Evolutionary conservation across 2,329 filamentous ascomycete genomes (phyloP).

Genomic region (Tolypocladium tropicale): DNA sequence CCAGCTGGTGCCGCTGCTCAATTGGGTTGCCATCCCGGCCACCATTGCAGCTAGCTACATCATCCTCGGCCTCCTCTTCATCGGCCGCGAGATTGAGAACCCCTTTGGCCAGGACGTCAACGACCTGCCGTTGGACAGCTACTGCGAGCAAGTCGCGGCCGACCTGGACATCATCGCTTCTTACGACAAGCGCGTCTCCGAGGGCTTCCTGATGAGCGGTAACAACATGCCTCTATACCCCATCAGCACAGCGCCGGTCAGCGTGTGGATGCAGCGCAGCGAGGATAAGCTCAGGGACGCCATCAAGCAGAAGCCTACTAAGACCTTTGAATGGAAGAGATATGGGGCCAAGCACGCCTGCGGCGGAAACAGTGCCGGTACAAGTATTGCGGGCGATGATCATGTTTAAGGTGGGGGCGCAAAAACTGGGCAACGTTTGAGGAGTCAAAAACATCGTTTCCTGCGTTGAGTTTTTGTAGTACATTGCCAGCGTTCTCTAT

Average conservation of each 20-base stretch:
- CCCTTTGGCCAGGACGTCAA: constrained; percentile 80
- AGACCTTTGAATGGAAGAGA: constrained; percentile 21
- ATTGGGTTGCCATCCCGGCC: constrained; percentile 70
- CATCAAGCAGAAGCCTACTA: constrained; percentile 29
- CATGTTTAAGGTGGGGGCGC: constrained; percentile 1
- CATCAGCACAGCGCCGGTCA: constrained; percentile 29
- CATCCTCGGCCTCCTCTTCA: constrained; percentile 64
- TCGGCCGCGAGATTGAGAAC: constrained; percentile 76
- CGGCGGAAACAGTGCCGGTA: not conserved
- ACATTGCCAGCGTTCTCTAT: not conserved
- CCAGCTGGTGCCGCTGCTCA: constrained; percentile 56
- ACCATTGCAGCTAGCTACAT: constrained; percentile 67
- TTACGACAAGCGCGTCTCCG: constrained; percentile 22
- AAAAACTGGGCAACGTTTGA: not conserved
- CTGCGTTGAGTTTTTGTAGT: too few relatives aligned
- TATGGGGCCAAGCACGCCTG: constrained; percentile 4
- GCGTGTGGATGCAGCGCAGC: constrained; percentile 28
- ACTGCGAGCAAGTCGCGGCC: constrained; percentile 62
- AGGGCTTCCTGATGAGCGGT: constrained; percentile 20
- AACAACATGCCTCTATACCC: constrained; percentile 48
- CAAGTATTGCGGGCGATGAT: not conserved
- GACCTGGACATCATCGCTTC: constrained; percentile 68
- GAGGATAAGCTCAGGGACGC: constrained; percentile 27
- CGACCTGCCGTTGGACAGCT: constrained; percentile 66
- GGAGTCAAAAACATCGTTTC: not conserved